phyloP scores from a whole-genome alignment of 169 alveolate species.

The Blepharisma undulans region DNA sequence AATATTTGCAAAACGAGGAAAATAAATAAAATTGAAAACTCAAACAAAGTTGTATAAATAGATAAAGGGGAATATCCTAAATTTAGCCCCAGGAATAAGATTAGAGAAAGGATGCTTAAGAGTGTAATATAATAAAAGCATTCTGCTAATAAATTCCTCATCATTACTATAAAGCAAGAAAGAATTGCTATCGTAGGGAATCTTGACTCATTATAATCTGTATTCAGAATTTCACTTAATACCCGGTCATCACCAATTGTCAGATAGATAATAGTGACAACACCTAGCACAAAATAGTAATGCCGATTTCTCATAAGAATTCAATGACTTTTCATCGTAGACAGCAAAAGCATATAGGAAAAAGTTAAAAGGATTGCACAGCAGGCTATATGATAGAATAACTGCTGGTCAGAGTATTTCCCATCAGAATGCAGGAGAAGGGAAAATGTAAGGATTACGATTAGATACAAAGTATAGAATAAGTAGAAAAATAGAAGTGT shows the following conservation, averaged over 20 bases:
- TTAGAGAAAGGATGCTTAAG: background rate
- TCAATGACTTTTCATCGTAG: background rate
- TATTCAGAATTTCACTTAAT: background rate
- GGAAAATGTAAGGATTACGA: background rate
- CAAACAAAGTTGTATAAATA: background rate
- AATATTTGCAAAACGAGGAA: background rate
- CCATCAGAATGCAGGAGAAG: background rate
- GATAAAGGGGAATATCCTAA: background rate
- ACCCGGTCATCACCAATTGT: background rate
- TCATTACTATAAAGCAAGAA: background rate
- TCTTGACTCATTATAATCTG: background rate
- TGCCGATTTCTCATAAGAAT: background rate
- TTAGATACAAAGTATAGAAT: background rate
- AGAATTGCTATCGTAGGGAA: background rate
- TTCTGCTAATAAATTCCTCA: background rate
- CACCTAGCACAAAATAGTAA: background rate
- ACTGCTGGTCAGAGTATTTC: background rate
- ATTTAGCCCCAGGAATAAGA: background rate
- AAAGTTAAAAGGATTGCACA: background rate
- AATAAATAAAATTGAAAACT: background rate
- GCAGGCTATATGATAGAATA: background rate
- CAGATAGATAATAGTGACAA: background rate
- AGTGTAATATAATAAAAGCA: background rate
- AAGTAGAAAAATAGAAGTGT: background rate
- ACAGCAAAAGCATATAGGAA: background rate